A percentile compares a stretch with the other conserved stretches of the same genome.
phyloP scores from a whole-genome alignment of 2,329 filamentous ascomycete genomes.

The Atkinsonella texensis region DNA sequence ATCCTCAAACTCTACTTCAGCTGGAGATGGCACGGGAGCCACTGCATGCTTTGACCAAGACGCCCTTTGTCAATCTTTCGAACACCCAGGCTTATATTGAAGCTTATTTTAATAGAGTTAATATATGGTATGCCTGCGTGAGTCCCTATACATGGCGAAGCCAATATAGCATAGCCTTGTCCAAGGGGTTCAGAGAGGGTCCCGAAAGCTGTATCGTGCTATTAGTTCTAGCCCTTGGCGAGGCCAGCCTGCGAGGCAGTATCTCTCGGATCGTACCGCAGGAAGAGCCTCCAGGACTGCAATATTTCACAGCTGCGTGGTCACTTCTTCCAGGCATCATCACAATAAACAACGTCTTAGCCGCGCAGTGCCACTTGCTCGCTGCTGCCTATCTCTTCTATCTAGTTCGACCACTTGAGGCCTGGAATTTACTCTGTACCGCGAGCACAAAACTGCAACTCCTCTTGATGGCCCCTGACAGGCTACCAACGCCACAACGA shows the following conservation, averaged over 20 bases:
- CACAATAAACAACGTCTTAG: constrained; percentile 66
- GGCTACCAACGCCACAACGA: constrained; percentile 56
- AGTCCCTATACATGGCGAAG: constrained; percentile 71
- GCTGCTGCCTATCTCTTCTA: constrained; percentile 77
- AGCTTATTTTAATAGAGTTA: constrained; percentile 70
- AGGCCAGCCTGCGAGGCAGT: constrained; percentile 63
- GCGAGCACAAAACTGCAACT: constrained; percentile 74
- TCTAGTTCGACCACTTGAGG: constrained; percentile 68
- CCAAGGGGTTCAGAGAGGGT: constrained; percentile 64
- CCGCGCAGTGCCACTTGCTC: constrained; percentile 69
- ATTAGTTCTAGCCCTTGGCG: constrained; percentile 64
- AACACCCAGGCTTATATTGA: constrained; percentile 66
- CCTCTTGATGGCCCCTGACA: constrained; percentile 59
- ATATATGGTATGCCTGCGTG: constrained; percentile 77
- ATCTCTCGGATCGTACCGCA: constrained; percentile 59
- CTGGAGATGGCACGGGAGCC: constrained; percentile 70
- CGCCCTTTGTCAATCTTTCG: constrained; percentile 56
- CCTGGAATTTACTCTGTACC: constrained; percentile 69
- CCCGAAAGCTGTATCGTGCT: constrained; percentile 75
- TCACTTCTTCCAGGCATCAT: constrained; percentile 64
- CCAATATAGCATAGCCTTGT: constrained; percentile 63
- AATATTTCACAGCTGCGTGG: constrained; percentile 76
- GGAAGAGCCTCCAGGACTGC: constrained; percentile 61
- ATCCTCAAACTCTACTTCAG: constrained; percentile 70
- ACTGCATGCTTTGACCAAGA: constrained; percentile 53